Conservation (phyloP, 768 basidiomycete species). For the Strobilomyces dryophilus region DNA sequence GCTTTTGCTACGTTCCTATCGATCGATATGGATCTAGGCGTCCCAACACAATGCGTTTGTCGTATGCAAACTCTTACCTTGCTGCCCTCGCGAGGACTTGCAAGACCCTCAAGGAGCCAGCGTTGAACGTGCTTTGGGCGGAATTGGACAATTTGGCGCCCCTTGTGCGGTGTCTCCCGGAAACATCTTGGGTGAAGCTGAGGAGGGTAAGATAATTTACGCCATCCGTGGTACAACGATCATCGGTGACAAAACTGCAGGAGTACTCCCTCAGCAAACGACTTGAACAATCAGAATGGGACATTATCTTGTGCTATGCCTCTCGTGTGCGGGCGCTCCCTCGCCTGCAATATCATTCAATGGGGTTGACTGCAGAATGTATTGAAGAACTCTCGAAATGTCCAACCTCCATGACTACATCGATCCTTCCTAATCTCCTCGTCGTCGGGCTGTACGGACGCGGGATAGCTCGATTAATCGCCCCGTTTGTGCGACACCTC, state of each 20-base stretch:
- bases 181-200: neutral
- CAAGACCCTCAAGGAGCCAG: slow-evolving; percentile 11
- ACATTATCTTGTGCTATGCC: slow-evolving; percentile 8
- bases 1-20: neutral
- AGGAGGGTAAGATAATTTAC: neutral
- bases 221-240: neutral
- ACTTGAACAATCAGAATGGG: slow-evolving; percentile 5
- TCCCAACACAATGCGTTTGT: neutral
- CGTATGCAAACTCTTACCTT: slow-evolving; percentile 2
- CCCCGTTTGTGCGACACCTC: neutral
- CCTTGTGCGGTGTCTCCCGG: neutral
- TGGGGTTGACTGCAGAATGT: neutral
- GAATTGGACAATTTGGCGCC: slow-evolving; percentile 2
- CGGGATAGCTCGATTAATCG: neutral
- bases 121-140: slow-evolving; percentile 9
- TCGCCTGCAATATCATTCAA: neutral
- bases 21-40: neutral
- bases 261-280: neutral
- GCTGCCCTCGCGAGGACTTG: slow-evolving; percentile 8
- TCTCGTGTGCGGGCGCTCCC: slow-evolving; percentile 8
- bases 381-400: slow-evolving; percentile 1
- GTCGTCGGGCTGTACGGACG: neutral
- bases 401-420: neutral
- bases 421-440: slow-evolving; percentile 13
- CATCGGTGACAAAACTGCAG: neutral